phyloP scores from a whole-genome alignment of 1,139 yeast species.

The Blastobotrys buckinghamii region DNA sequence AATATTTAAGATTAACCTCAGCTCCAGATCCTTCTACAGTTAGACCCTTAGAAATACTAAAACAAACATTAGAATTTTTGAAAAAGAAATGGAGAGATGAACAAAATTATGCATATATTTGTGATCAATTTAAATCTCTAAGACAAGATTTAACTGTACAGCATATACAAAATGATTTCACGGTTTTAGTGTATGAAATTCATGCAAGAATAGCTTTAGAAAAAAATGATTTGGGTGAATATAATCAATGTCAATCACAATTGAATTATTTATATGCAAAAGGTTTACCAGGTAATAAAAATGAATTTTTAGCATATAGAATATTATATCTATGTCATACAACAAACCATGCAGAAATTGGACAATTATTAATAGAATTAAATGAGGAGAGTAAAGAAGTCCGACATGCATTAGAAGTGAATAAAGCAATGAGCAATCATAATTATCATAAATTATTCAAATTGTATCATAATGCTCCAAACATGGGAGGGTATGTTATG shows the following conservation, averaged over 20 bases:
- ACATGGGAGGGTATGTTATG: conserved; percentile 40
- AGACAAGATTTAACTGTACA: conserved; percentile 94
- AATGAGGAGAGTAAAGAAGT: conserved; percentile 33
- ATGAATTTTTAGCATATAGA: conserved; percentile 69
- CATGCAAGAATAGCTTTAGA: conserved; percentile 86
- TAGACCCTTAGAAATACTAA: conserved; percentile 61
- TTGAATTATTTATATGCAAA: conserved; percentile 50
- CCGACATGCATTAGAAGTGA: conserved; percentile 41
- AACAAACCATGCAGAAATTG: conserved; percentile 43
- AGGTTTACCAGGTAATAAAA: conserved; percentile 36
- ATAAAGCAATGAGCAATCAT: conserved; percentile 38
- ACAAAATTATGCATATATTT: conserved; percentile 63
- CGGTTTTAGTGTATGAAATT: conserved; percentile 73
- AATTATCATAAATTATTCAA: conserved; percentile 53
- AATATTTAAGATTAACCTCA: conserved; percentile 77
- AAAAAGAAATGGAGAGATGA: conserved; percentile 49
- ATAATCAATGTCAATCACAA: conserved; percentile 90
- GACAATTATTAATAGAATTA: conserved; percentile 23
- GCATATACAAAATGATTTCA: conserved; percentile 71
- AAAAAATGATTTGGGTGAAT: conserved; percentile 83
- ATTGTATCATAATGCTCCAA: conserved; percentile 39
- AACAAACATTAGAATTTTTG: conserved; percentile 52
- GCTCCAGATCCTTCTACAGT: conserved; percentile 85
- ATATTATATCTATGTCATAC: conserved; percentile 76
- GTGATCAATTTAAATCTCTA: conserved; percentile 86